Base-by-base conservation (phyloP, 306 rosid genomes). In the Morella rubra region DNA sequence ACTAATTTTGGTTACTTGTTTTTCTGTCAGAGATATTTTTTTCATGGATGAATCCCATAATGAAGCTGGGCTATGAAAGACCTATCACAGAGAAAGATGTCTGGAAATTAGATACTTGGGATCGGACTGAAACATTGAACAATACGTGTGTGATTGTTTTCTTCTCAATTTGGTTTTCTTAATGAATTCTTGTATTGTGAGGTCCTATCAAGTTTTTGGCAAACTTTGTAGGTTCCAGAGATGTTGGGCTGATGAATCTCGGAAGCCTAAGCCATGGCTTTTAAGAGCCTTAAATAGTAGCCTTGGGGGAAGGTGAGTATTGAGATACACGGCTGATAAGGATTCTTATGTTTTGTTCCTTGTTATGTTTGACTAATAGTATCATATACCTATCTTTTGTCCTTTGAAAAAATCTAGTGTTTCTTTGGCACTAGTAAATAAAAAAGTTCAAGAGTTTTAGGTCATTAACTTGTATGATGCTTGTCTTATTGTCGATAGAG, bases 21-120 rank as follows among this genome's bases (percentile, higher is more conserved):
- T 64, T 76, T 71, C 71, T 77, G 47, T 67, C 90, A 94, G 98
- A 10, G 55, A 86, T 78, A 56, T 5, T 74, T 67, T 94, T 94
- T 86, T 58, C 93, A 44, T 94, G 98, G 98, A 86, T 94, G 91
- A 86, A 89, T 84, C 89, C 96, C 54, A 66, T 91, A 53, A 87
- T 94, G 98, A 80, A 78, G 83, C 85, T 91, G 49, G 98, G 93
- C 60, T 90, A 90, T 85, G 69, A 85, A 80, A 90, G 96, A 73
- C 98, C 98, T 18, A 72, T 94, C 65, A 91, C 91, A 7, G 97
- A 94, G 83, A 94, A 84, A 82, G 97, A 94, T 86, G 73, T 94
- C 69, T 94, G 98, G 98, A 91, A 90, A 86, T 83, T 94, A 75
- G 98, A 94, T 83, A 70, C 78, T 45, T 94, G 98, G 98, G 98